phyloP scores from a whole-genome alignment of 495 filamentous ascomycete species.

The Xylaria acuta region DNA sequence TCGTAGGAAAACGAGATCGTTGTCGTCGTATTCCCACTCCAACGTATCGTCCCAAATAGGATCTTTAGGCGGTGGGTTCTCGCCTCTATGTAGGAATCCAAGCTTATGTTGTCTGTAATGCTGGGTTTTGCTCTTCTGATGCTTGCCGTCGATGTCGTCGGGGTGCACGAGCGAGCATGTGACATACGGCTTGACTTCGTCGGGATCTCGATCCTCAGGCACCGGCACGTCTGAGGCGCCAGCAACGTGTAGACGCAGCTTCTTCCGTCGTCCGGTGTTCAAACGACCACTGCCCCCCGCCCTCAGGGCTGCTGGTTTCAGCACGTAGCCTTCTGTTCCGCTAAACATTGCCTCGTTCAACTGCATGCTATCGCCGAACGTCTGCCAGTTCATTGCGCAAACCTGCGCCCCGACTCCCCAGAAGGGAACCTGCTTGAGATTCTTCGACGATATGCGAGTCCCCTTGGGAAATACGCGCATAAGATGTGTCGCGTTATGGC shows the following conservation, averaged over 20 bases:
- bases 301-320: conserved; percentile 60
- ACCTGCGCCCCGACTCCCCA: conserved; percentile 64
- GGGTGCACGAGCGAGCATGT: conserved; percentile 59
- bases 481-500: conserved; percentile 58
- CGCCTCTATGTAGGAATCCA: conserved; percentile 46
- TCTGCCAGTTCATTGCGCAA: conserved; percentile 65
- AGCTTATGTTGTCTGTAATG: conserved; percentile 56
- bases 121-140: conserved; percentile 57
- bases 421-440: conserved; percentile 57
- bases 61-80: conserved; percentile 52
- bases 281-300: conserved; percentile 51
- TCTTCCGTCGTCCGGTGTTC: conserved; percentile 40
- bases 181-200: conserved; percentile 57
- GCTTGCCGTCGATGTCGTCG: conserved; percentile 42
- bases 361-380: conserved; percentile 59
- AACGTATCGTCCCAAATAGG: conserved; percentile 60
- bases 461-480: conserved; percentile 66
- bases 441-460: conserved; percentile 60
- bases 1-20: conserved; percentile 59
- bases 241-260: conserved; percentile 50
- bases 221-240: conserved; percentile 59
- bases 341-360: conserved; percentile 63
- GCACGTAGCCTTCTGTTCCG: conserved; percentile 59
- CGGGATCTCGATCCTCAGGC: conserved; percentile 40
- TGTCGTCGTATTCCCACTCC: conserved; percentile 63